Evolutionary conservation across 768 basidiomycete species (phyloP), one percentile per base, ranked within the genome.

Genomic region (Hypholoma fasciculare): DNA sequence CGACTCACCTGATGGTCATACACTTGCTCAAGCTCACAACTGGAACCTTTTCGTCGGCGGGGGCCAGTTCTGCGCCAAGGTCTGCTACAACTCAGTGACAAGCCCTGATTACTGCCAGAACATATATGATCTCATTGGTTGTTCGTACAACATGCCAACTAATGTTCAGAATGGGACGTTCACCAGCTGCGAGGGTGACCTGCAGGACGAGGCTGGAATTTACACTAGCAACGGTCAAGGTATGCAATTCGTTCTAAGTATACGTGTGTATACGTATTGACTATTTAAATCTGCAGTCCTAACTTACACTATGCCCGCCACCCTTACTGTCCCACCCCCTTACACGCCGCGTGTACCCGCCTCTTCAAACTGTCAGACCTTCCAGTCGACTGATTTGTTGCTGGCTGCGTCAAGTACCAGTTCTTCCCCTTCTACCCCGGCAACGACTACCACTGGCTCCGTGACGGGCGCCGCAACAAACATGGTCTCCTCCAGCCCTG

Each of bases 31-130:
- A 65, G 78, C 86, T 34, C 72, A 75, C 38, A 82, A 90, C 62
- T 92, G 90, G 90, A 80, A 81, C 63, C 85, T 87, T 64, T 91
- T 90, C 76, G 83, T 90, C 66, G 90, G 90, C 46, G 77, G 77
- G 20, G 65, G 71, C 61, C 57, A 57, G 19, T 87, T 89, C 76
- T 92, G 89, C 71, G 64, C 88, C 63, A 92, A 91, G 72, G 72
- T 79, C 0, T 92, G 90, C 74, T 83, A 88, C 65, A 84, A 84
- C 7, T 61, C 71, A 4, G 73, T 74, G 19, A 63, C 78, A 39
- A 77, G 78, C 1, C 74, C 76, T 3, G 67, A 75, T 26, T 81
- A 69, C 64, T 91, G 89, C 75, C 74, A 88, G 68, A 86, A 92
- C 76, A 77, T 81, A 59, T 87, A 76, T 53, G 88, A 90, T 67